Conservation (phyloP, 441 rosid species). For the Theobroma grandiflorum region DNA sequence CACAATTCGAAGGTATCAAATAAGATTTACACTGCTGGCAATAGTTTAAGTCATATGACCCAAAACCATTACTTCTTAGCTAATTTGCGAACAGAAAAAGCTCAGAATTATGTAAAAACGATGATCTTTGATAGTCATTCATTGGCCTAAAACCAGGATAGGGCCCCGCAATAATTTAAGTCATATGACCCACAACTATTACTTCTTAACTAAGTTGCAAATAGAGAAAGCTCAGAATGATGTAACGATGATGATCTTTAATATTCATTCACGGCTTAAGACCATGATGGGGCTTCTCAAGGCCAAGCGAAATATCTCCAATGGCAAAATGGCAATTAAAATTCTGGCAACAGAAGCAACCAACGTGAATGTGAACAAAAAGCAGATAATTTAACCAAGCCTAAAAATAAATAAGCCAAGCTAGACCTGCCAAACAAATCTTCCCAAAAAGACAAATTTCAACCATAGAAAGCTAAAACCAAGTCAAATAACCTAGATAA, state of each 20-base stretch:
- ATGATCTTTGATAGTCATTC: background rate
- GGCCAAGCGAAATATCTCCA: background rate
- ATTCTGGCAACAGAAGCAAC: background rate
- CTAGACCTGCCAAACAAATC: background rate
- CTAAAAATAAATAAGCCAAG: background rate
- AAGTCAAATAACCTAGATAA: constrained; percentile 17
- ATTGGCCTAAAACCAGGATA: too few species aligned
- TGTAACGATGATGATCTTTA: background rate
- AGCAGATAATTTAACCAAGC: constrained; percentile 12
- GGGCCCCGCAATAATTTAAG: background rate
- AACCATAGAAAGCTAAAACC: constrained; percentile 5
- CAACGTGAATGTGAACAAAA: background rate
- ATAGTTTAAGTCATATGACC: background rate
- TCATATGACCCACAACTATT: background rate
- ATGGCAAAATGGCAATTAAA: background rate
- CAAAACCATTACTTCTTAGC: background rate
- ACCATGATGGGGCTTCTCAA: background rate
- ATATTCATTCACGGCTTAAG: background rate
- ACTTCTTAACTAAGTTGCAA: background rate
- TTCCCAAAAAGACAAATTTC: constrained; percentile 15
- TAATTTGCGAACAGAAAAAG: background rate
- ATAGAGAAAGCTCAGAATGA: background rate
- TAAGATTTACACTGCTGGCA: background rate
- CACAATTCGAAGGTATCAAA: background rate
- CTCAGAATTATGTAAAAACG: background rate